A percentile compares a stretch with the other conserved stretches of the same genome.
Conservation (phyloP, 371 early-diverging fungal genomes). For the Mucor saturninus region DNA sequence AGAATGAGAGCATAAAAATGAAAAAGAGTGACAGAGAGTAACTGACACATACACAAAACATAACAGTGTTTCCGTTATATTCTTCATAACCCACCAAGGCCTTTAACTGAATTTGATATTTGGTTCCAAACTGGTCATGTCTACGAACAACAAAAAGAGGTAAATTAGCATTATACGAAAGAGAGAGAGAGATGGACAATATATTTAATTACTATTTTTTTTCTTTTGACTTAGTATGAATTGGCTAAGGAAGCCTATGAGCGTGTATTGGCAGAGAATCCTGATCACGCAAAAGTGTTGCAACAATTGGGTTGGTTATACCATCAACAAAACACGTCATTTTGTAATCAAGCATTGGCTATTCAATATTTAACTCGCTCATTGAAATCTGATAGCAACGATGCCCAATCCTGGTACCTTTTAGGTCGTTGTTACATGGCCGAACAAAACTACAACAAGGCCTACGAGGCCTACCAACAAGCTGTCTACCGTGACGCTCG, state of each 20-base stretch:
- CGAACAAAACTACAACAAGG: slow-evolving; percentile 89
- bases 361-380: slow-evolving; percentile 79
- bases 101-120: slow-evolving; percentile 89
- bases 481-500: slow-evolving; percentile 92
- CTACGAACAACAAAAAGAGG: slow-evolving; percentile 90
- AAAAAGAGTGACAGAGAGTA: no score
- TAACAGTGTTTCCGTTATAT: slow-evolving; percentile 85
- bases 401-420: slow-evolving; percentile 92
- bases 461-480: slow-evolving; percentile 96
- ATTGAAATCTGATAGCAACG: slow-evolving; percentile 79
- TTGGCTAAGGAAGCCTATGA: slow-evolving; percentile 91
- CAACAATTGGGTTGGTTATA: slow-evolving; percentile 96
- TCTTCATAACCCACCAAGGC: slow-evolving; percentile 82
- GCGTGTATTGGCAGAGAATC: slow-evolving; percentile 83
- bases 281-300: slow-evolving; percentile 91
- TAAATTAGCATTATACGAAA: slow-evolving; percentile 16
- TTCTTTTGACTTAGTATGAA: slow-evolving; percentile 49
- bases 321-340: slow-evolving; percentile 77
- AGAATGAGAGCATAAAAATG: no score
- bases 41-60: no score
- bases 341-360: slow-evolving; percentile 83
- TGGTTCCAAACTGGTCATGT: slow-evolving; percentile 97
- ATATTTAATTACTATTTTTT: no score
- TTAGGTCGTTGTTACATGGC: slow-evolving; percentile 96
- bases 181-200: no score